Evolutionary conservation across 805 yeast genomes (phyloP), one percentile per base, ranked within the genome.

Genomic region (Myxozyma nipponensis): DNA sequence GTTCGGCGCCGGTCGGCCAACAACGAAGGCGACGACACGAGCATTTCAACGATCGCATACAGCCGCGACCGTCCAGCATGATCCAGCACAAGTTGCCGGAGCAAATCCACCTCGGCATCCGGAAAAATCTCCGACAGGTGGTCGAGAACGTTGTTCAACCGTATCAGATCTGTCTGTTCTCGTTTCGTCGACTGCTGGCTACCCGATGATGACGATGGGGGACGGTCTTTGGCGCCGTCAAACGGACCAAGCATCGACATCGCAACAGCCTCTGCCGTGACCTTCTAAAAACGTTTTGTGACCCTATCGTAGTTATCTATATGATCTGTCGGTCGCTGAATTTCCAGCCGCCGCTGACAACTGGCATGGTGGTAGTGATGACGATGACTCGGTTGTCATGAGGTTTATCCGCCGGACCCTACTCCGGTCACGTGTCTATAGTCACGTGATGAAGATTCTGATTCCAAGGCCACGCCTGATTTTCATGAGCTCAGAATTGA

Each of bases 61-160:
- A 53, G 39, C 48, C 44, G 54, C 24, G 58, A 54, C n/a, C 57
- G 50, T 3, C 52, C 59, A n/a, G 40, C 25, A 23, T 37, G 34
- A 36, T 52, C 54, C 4, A 44, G 32, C 49, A 55, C 46, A 18
- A 49, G 39, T 39, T 46, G 38, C 19, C 59, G 46, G 37, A 55
- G 39, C 17, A 49, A 36, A 35, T 40, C 58, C 22, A 53, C 49
- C 5, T 53, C 58, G 26, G 57, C 40, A 32, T 54, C 59, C 15
- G 59, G 58, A 37, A 55, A 55, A 21, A 55, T 38, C 24, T 42
- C 47, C 23, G 36, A 30, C 17, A 55, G 44, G 23, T 48, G 54
- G 25, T 22, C 40, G 26, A 55, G 48, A 3, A 49, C 18, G 19
- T 21, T 4, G 47, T 55, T 55, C 25, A 53, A 39, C 18, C 53